Percentiles rank a stretch among this genome's conserved stretches.
Conservation (phyloP, 192 early-diverging fungal species). For the Rhizophagus sp. region DNA sequence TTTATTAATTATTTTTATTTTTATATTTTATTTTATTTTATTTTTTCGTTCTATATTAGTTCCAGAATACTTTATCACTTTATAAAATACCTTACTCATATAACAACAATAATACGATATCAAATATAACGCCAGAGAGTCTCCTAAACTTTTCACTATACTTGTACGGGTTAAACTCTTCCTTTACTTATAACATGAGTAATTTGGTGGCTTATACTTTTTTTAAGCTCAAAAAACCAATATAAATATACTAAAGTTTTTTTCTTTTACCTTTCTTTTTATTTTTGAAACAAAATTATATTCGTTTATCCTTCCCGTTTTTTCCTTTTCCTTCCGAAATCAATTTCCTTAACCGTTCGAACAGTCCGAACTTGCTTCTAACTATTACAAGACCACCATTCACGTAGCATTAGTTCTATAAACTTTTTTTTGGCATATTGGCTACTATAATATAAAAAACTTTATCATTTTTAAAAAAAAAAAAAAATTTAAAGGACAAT, state of each 20-base stretch:
- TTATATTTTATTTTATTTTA: no score
- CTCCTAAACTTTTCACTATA: no score
- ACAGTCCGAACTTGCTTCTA: not conserved
- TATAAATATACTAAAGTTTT: no score
- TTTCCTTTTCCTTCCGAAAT: not conserved
- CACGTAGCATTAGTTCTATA: not conserved
- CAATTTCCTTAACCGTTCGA: not conserved
- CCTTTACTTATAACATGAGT: no score
- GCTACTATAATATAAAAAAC: not conserved
- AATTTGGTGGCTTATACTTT: no score
- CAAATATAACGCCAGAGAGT: no score
- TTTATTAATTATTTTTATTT: no score
- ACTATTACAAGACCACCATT: not conserved
- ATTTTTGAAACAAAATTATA: no score
- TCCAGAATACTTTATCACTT: not conserved
- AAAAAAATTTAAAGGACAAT: constrained; percentile 19
- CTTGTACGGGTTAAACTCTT: no score
- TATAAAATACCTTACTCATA: not conserved
- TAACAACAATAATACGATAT: not conserved
- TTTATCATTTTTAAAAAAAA: constrained; percentile 1
- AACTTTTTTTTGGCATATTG: not conserved
- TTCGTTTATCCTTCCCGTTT: no score
- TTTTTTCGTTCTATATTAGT: not conserved
- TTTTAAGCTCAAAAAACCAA: no score
- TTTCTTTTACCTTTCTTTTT: no score